Conservation (phyloP, 495 filamentous ascomycete species). For the Annulohypoxylon bovei region DNA sequence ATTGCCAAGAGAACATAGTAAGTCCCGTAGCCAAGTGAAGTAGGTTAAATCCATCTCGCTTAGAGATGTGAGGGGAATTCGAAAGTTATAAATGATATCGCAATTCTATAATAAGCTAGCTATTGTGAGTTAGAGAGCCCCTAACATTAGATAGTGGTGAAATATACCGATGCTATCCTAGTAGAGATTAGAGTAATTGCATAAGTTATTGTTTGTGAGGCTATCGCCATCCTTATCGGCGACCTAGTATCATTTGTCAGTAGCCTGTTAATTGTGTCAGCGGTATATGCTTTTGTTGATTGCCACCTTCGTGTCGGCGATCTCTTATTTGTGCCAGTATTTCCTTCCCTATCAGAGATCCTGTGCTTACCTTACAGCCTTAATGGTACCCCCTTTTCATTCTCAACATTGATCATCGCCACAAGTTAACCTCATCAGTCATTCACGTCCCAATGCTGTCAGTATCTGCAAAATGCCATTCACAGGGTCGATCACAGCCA, state of each 20-base stretch:
- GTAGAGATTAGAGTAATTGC: background rate
- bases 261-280: background rate
- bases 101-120: background rate
- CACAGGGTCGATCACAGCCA: background rate
- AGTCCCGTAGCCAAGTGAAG: constrained; percentile 20
- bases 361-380: too few species aligned
- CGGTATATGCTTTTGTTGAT: background rate
- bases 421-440: background rate
- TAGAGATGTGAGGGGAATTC: constrained; percentile 15
- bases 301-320: background rate
- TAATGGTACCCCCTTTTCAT: too few species aligned
- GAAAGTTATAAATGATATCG: background rate
- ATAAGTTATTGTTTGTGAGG: too few species aligned
- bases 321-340: too few species aligned
- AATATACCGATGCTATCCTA: background rate
- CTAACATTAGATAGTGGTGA: background rate
- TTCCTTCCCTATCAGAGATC: too few species aligned
- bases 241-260: background rate
- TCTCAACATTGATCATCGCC: too few species aligned
- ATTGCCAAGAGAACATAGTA: constrained; percentile 28
- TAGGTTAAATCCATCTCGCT: constrained; percentile 9
- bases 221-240: too few species aligned
- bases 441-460: background rate
- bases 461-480: background rate
- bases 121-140: background rate